Evolutionary conservation across 768 basidiomycete species (phyloP).

Genomic region (Panus rudis): DNA sequence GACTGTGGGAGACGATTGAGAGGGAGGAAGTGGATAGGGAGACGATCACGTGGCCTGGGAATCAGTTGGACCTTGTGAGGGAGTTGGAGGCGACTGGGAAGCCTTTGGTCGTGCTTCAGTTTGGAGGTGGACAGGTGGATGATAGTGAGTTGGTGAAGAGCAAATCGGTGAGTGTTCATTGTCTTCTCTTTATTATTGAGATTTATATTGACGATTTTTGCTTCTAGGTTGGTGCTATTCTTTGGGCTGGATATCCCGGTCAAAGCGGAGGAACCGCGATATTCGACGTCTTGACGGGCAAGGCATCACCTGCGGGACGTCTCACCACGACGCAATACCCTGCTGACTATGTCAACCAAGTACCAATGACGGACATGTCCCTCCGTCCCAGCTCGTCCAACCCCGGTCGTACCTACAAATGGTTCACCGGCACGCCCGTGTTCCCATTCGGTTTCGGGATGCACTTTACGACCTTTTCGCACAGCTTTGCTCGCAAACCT

Average conservation of each 20-base stretch:
- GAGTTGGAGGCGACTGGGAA: conserved; percentile 41
- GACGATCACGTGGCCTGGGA: conserved; percentile 47
- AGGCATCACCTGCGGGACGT: conserved; percentile 47
- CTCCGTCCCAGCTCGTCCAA: conserved; percentile 40
- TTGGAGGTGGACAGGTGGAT: conserved; percentile 54
- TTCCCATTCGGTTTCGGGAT: conserved; percentile 48
- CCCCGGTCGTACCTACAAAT: conserved; percentile 54
- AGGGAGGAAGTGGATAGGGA: conserved; percentile 40
- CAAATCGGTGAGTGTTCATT: conserved; percentile 20
- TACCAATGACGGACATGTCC: conserved; percentile 54
- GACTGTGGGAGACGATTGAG: conserved; percentile 45
- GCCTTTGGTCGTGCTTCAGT: conserved; percentile 47
- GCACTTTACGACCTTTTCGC: conserved; percentile 45
- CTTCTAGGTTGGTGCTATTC: conserved; percentile 40
- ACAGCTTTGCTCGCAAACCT: conserved; percentile 33
- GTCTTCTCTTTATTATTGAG: background rate
- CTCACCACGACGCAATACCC: conserved; percentile 50
- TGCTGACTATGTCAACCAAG: conserved; percentile 36
- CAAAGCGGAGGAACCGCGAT: conserved; percentile 49
- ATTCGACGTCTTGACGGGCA: conserved; percentile 45
- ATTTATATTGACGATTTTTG: background rate
- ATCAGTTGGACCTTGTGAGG: conserved; percentile 43
- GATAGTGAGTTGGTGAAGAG: conserved; percentile 38
- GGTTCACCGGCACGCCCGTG: conserved; percentile 46
- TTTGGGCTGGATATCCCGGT: conserved; percentile 55